Conservation (phyloP, 1,139 yeast genomes). For the Kurtzmaniella natalensis region DNA sequence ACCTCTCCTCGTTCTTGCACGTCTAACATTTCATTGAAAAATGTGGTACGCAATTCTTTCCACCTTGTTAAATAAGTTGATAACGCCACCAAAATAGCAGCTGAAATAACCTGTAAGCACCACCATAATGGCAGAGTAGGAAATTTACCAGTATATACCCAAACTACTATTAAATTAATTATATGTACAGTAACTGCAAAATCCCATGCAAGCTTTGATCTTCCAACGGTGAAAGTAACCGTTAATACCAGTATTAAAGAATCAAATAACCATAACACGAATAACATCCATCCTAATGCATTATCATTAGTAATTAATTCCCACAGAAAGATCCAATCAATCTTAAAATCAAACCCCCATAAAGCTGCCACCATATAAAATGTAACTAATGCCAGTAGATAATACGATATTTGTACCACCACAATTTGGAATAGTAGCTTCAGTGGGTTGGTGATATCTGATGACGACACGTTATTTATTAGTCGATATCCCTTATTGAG, state of each 20-base stretch:
- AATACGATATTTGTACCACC: slow-evolving; percentile 62
- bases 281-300: slow-evolving; percentile 73
- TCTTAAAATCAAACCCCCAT: slow-evolving; percentile 58
- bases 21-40: slow-evolving; percentile 76
- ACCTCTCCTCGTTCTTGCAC: slow-evolving; percentile 37
- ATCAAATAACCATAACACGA: slow-evolving; percentile 75
- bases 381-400: slow-evolving; percentile 54
- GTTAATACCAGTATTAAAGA: slow-evolving; percentile 74
- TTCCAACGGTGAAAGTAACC: slow-evolving; percentile 81
- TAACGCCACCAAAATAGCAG: slow-evolving; percentile 63
- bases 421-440: slow-evolving; percentile 51
- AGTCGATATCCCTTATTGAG: slow-evolving; percentile 23
- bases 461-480: slow-evolving; percentile 20
- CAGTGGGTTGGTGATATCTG: slow-evolving; percentile 35
- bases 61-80: slow-evolving; percentile 87
- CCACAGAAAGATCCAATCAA: slow-evolving; percentile 83
- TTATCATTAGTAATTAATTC: slow-evolving; percentile 67
- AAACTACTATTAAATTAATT: slow-evolving; percentile 66
- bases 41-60: slow-evolving; percentile 83
- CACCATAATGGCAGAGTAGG: slow-evolving; percentile 83
- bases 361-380: slow-evolving; percentile 55
- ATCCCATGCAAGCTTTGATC: slow-evolving; percentile 93
- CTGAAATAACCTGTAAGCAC: slow-evolving; percentile 67
- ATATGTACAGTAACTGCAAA: slow-evolving; percentile 88
- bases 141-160: slow-evolving; percentile 59